phyloP scores from a whole-genome alignment of 176 grass and related monocot species.

The Bolboschoenus planiculmis region DNA sequence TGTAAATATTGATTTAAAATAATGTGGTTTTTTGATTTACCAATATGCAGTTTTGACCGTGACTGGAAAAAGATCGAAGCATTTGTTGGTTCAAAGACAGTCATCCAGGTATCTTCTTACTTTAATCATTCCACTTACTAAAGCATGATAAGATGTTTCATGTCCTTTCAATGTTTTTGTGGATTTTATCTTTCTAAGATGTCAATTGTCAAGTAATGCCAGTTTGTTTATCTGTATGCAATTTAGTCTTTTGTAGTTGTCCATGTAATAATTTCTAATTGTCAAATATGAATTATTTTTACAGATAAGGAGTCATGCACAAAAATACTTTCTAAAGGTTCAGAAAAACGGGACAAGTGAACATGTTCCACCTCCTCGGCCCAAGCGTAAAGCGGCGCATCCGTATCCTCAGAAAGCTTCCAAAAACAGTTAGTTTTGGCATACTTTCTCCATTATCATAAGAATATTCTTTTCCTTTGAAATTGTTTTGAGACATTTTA shows the following conservation, averaged over 20 bases:
- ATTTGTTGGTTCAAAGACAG: slow-evolving; percentile 92
- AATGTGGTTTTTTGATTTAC: neutral
- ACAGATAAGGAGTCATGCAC: slow-evolving; percentile 96
- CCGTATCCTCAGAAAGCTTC: slow-evolving; percentile 96
- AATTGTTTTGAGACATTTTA: neutral
- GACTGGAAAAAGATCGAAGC: slow-evolving; percentile 99
- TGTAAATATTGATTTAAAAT: neutral
- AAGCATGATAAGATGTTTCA: neutral
- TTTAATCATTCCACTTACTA: neutral
- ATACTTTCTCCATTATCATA: neutral
- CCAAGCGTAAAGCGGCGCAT: slow-evolving; percentile 97
- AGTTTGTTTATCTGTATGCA: neutral
- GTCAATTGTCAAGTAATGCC: neutral
- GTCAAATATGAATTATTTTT: slow-evolving; percentile 11
- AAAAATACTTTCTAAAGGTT: slow-evolving; percentile 98
- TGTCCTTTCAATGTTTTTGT: neutral
- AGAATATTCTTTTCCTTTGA: neutral
- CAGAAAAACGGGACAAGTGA: slow-evolving; percentile 94
- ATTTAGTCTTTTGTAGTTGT: neutral
- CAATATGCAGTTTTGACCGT: slow-evolving; percentile 72
- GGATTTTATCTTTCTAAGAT: neutral
- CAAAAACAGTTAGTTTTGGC: slow-evolving; percentile 67
- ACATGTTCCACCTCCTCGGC: slow-evolving; percentile 90
- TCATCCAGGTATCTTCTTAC: slow-evolving; percentile 69
- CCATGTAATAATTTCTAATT: neutral